phyloP scores from a whole-genome alignment of 768 basidiomycete genomes.

The Suillus occidentalis region DNA sequence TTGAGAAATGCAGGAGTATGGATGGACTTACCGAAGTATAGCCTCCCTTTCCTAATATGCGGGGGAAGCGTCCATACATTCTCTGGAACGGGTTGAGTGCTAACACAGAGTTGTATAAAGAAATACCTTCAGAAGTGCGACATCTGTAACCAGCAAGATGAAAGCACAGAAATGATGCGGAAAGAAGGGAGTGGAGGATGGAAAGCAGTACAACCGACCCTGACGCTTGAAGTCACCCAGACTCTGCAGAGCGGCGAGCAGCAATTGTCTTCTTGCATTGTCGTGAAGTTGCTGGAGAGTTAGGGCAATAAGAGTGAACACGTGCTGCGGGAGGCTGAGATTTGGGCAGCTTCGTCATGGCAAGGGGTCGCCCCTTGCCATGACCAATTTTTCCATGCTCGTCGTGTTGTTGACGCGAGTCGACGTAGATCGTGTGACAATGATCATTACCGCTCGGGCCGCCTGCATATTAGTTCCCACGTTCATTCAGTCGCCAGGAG shows the following conservation, averaged over 20 bases:
- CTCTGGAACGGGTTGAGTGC: slow-evolving; percentile 82
- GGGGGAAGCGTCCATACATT: slow-evolving; percentile 85
- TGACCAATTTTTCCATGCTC: too few species aligned
- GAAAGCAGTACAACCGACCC: slow-evolving; percentile 47
- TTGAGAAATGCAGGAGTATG: background rate
- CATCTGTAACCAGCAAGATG: slow-evolving; percentile 77
- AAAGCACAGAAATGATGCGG: background rate
- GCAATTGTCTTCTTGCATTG: too few species aligned
- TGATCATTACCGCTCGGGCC: background rate
- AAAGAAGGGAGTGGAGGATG: background rate
- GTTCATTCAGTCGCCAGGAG: background rate
- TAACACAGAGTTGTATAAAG: slow-evolving; percentile 75
- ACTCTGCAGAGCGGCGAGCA: too few species aligned
- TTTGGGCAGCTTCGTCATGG: too few species aligned
- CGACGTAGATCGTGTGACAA: background rate
- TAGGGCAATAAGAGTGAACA: too few species aligned
- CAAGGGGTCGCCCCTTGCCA: too few species aligned
- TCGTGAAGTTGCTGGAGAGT: too few species aligned
- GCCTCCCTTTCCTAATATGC: slow-evolving; percentile 92
- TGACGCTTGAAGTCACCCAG: slow-evolving; percentile 52
- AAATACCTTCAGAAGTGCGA: slow-evolving; percentile 83
- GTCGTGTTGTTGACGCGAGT: background rate
- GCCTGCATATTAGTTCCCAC: background rate
- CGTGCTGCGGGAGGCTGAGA: too few species aligned
- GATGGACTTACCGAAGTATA: slow-evolving; percentile 60